A percentile compares a stretch with the other conserved stretches of the same genome.
These are phyloP conservation scores for Karstenula rhodostoma DNA, from an alignment of 2,329 filamentous ascomycete species.

Conservation along the genomic window DNA sequence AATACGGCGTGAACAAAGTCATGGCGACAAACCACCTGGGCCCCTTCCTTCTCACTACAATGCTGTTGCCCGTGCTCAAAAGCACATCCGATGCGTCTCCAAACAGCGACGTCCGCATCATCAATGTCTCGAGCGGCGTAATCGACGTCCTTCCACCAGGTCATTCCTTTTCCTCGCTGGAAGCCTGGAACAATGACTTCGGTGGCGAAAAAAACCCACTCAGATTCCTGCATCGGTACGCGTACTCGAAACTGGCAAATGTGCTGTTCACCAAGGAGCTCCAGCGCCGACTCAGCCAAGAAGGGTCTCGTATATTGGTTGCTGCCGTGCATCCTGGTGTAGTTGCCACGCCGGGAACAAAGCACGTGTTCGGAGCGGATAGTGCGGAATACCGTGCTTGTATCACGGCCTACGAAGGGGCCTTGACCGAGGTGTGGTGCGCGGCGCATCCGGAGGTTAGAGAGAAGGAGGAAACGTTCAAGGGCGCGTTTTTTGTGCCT, in stretches of 20 bases:
- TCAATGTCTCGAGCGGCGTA: conserved; percentile 39
- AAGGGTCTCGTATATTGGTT: conserved; percentile 19
- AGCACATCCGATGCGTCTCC: conserved; percentile 37
- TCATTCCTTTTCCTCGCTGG: conserved; percentile 2
- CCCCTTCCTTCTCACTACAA: conserved; percentile 47
- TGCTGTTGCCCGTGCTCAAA: conserved; percentile 44
- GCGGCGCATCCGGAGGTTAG: conserved; percentile 21
- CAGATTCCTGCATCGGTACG: conserved; percentile 48
- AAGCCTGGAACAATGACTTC: conserved; percentile 36
- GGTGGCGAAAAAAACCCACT: conserved; percentile 27
- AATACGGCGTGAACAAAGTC: conserved; percentile 28
- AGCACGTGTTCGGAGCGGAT: conserved; percentile 12
- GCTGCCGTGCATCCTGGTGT: conserved; percentile 19
- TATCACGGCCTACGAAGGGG: conserved; percentile 18
- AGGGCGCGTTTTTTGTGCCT: conserved; percentile 19
- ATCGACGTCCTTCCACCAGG: conserved; percentile 10
- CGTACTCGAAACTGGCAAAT: conserved; percentile 56
- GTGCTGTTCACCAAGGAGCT: conserved; percentile 53
- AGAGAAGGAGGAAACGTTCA: conserved; percentile 12
- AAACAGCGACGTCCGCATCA: conserved; percentile 51
- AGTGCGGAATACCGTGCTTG: conserved; percentile 1
- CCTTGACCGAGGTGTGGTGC: conserved; percentile 22
- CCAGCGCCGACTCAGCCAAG: conserved; percentile 34
- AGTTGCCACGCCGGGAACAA: conserved; percentile 17
- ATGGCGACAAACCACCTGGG: conserved; percentile 50